Evolutionary conservation across 2,329 filamentous ascomycete species (phyloP).

Genomic region (Xylariaceae sp.): DNA sequence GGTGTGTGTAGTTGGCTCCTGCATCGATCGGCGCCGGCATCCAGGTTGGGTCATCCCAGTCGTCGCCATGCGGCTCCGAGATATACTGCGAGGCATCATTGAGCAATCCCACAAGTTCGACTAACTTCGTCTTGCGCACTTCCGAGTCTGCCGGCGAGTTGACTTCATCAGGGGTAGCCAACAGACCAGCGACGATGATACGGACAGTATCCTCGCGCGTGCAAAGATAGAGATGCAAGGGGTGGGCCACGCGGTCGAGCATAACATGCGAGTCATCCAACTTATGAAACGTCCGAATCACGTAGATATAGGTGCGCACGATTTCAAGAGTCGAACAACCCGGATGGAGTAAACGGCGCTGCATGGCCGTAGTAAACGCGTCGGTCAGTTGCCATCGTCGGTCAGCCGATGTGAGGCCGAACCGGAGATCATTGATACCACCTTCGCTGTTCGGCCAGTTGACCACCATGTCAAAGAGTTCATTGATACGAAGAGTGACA

Average conservation of each 20-base stretch:
- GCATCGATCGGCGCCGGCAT: conserved; percentile 89
- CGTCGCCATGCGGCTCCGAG: conserved; percentile 51
- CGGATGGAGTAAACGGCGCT: conserved; percentile 64
- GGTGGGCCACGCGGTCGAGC: conserved; percentile 66
- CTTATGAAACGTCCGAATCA: conserved; percentile 71
- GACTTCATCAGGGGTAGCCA: conserved; percentile 55
- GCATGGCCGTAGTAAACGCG: conserved; percentile 61
- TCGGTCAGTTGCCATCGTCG: conserved; percentile 65
- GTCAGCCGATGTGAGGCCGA: conserved; percentile 62
- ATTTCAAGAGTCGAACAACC: conserved; percentile 73
- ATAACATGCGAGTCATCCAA: conserved; percentile 74
- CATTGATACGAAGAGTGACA: conserved; percentile 61
- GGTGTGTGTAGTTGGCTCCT: conserved; percentile 83
- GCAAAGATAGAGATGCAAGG: conserved; percentile 70
- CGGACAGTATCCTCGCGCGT: conserved; percentile 72
- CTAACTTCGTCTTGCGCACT: conserved; percentile 47
- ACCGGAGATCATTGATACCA: conserved; percentile 68
- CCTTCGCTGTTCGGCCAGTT: conserved; percentile 67
- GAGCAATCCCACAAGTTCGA: conserved; percentile 63
- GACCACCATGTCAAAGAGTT: conserved; percentile 75
- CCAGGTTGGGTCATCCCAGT: conserved; percentile 91
- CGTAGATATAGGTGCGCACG: conserved; percentile 69
- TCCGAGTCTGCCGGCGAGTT: conserved; percentile 32
- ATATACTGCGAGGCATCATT: conserved; percentile 54
- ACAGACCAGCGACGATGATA: conserved; percentile 68